Conservation (phyloP, 2,329 filamentous ascomycete species). For the Hypoxylon sp. region DNA sequence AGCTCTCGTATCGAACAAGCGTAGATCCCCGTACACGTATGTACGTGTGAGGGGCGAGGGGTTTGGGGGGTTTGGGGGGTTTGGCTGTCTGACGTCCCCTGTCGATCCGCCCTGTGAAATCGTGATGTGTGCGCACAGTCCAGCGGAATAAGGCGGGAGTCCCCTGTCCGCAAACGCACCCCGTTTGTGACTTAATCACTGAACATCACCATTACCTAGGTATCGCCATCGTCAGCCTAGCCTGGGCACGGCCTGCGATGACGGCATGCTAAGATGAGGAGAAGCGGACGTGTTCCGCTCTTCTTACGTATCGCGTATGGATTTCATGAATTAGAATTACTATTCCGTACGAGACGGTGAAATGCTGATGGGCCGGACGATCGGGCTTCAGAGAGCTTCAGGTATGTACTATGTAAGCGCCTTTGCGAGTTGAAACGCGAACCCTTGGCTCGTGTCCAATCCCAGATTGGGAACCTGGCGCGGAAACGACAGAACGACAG, state of each 20-base stretch:
- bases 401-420: conserved; percentile 40
- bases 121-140: conserved; percentile 32
- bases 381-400: conserved; percentile 16
- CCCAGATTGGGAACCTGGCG: conserved; percentile 29
- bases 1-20: conserved; percentile 38
- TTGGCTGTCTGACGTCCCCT: conserved; percentile 35
- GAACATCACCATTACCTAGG: conserved; percentile 29
- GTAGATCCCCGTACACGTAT: conserved; percentile 33
- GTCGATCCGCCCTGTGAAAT: conserved; percentile 39
- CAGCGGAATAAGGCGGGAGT: conserved; percentile 25
- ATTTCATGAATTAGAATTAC: too few species aligned
- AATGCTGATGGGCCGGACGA: conserved; percentile 29
- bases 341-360: conserved; percentile 32
- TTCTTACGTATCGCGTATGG: conserved; percentile 18
- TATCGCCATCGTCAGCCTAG: conserved; percentile 23
- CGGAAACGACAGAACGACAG: conserved; percentile 23
- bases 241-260: conserved; percentile 4
- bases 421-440: conserved; percentile 44
- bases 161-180: conserved; percentile 25
- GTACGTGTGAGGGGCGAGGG: conserved; percentile 35
- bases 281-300: conserved; percentile 12
- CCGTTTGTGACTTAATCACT: conserved; percentile 17
- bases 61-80: conserved; percentile 38
- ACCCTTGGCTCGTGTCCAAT: conserved; percentile 42
- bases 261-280: conserved; percentile 26